Base-by-base conservation (phyloP, 2,329 filamentous ascomycete genomes). In the Ophiostoma ulmi region DNA sequence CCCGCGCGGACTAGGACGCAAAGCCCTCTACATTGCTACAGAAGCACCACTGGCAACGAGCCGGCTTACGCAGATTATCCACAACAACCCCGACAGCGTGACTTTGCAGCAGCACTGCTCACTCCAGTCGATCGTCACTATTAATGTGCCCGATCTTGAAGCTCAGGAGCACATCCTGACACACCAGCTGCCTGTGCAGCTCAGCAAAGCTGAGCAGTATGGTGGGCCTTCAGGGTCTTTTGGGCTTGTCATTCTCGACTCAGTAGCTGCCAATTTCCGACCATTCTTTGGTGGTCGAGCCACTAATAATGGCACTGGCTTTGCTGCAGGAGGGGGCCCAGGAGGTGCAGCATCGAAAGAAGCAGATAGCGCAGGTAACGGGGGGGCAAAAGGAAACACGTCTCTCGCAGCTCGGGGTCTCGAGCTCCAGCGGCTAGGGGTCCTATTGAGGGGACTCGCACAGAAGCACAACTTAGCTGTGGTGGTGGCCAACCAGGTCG, bases 401-500 rank as follows among this genome's bases (percentile, higher is more conserved):
- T 69, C 70, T 31, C 88, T 98, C 83, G 92, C 91, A 36, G 88
- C 88, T 55, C 88, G 95, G 73, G 90, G 90, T 73, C 84, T 87
- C 68, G 91, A 97, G 77, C 87, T 99, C 69, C 85, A 92, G 20
- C 88, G 89, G 39, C 82, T 97, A 1, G 92, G 94, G 48, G 86
- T 89, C 58, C 83, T 92, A 68, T 83, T 99, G 31, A 88, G 93
- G 48, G 86, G 90, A 55, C 81, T 98, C 1, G 95, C 95, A 0
- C 86, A 87, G 52, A 86, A 85, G 61, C 83, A 96, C 76, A 85
- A 90, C 74, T 83, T 97, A 65, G 94, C 93, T 35, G 85, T 99
- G 38, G 93, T 99, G 0, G 91, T 97, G 3, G 91, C 94, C 5
- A 99, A 99, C 78, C 95, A 99, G 79, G 94, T 99, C 39, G 91